Conservation (phyloP, 441 rosid species). For the Codiaeum variegatum region DNA sequence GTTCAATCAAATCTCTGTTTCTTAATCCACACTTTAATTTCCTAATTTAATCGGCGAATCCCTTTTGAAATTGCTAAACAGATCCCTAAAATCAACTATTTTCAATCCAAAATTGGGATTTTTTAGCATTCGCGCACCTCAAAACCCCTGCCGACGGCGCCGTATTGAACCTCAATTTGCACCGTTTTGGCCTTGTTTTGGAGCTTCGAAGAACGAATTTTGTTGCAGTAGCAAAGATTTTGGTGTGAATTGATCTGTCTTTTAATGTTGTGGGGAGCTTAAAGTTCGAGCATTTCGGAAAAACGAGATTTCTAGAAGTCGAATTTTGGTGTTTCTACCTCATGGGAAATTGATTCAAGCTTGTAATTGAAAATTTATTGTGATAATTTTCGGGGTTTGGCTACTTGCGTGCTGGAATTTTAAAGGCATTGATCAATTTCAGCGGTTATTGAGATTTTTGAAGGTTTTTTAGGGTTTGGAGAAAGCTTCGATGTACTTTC, state of each 20-base stretch:
- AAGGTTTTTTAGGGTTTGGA: conserved; percentile 1
- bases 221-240: not conserved
- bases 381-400: not conserved
- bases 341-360: not conserved
- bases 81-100: not conserved
- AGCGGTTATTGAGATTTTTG: not conserved
- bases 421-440: not conserved
- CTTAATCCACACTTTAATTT: conserved; percentile 14
- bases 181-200: not conserved
- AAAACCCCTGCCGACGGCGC: not conserved
- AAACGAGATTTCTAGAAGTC: not conserved
- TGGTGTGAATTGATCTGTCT: not conserved
- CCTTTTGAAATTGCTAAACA: not conserved
- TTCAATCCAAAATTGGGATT: not conserved
- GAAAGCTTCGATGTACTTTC: not conserved
- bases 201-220: not conserved
- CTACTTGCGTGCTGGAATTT: not conserved
- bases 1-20: conserved; percentile 25
- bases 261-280: not conserved
- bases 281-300: not conserved
- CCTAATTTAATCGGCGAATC: not conserved
- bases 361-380: not conserved
- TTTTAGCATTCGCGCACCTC: no score
- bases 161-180: not conserved
- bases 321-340: not conserved